A percentile compares a stretch with the other conserved stretches of the same genome.
phyloP scores from a whole-genome alignment of 805 yeast species.

The Brettanomyces sp. region DNA sequence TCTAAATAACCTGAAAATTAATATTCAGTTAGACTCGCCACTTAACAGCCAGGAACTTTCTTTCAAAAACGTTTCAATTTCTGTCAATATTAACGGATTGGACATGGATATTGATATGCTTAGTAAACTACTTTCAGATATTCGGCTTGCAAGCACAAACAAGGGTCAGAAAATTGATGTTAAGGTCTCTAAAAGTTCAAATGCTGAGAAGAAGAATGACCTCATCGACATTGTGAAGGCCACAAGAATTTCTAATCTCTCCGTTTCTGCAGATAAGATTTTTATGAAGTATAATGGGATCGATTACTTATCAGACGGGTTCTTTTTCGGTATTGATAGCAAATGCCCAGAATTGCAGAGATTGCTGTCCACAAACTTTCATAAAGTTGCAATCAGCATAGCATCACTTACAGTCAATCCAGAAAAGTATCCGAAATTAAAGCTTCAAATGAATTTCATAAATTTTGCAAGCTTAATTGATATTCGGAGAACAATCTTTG shows the following conservation, averaged over 20 bases:
- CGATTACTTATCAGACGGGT: slow-evolving; percentile 1
- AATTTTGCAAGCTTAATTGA: slow-evolving; percentile 9
- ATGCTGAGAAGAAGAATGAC: too few species aligned
- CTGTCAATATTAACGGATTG: slow-evolving; percentile 1
- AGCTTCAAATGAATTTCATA: slow-evolving; percentile 7
- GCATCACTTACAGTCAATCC: slow-evolving; percentile 5
- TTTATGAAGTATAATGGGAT: neutral
- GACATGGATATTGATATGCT: neutral
- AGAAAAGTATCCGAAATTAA: neutral
- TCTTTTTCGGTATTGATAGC: slow-evolving; percentile 5
- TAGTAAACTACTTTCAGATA: too few species aligned
- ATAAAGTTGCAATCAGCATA: slow-evolving; percentile 7
- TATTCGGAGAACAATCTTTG: slow-evolving; percentile 2
- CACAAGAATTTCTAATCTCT: neutral
- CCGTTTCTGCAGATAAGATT: neutral
- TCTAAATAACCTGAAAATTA: neutral
- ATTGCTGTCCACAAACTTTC: neutral
- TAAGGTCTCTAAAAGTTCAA: too few species aligned
- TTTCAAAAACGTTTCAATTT: neutral
- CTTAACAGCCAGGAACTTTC: slow-evolving; percentile 2
- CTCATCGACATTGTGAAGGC: too few species aligned
- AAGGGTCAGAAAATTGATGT: too few species aligned
- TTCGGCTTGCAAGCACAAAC: too few species aligned
- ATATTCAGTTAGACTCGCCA: neutral
- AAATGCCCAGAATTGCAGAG: slow-evolving; percentile 2